A percentile compares a stretch with the other conserved stretches of the same genome.
Conservation (phyloP, 257 asterid species). For the Salvia rosmarinus region DNA sequence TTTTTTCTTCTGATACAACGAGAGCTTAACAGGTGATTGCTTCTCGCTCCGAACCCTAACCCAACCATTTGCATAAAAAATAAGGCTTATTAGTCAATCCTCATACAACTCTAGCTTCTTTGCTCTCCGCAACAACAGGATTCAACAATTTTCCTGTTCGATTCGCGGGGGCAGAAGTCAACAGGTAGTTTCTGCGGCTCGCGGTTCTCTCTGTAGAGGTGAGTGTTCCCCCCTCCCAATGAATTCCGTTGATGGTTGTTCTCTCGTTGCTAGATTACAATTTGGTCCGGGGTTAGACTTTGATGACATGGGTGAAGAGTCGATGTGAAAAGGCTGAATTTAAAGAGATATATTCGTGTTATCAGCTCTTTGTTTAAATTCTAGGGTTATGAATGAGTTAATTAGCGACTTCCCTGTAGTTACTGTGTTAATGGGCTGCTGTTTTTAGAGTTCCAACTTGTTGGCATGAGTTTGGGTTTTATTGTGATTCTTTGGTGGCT, state of each 20-base stretch:
- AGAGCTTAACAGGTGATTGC: conserved; percentile 29
- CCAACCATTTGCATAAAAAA: conserved; percentile 16
- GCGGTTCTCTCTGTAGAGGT: conserved; percentile 27
- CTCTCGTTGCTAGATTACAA: conserved; percentile 8
- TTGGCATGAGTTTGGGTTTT: neutral
- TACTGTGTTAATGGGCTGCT: conserved; percentile 1
- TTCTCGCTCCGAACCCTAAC: conserved; percentile 47
- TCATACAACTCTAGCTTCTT: neutral
- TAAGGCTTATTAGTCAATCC: too few relatives aligned
- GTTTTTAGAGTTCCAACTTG: neutral
- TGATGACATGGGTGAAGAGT: neutral
- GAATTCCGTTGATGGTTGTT: neutral
- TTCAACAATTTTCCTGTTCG: conserved; percentile 18
- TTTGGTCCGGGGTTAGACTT: neutral
- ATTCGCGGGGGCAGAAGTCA: conserved; percentile 20
- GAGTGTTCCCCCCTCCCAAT: neutral
- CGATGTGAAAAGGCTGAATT: neutral
- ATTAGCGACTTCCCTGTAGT: neutral
- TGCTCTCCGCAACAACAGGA: conserved; percentile 19
- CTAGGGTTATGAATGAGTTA: conserved; percentile 25
- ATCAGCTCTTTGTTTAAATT: neutral
- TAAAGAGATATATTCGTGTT: neutral
- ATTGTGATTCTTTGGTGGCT: conserved; percentile 8
- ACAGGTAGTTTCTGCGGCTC: conserved; percentile 10
- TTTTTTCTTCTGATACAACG: conserved; percentile 10